A percentile compares a stretch with the other conserved stretches of the same genome.
phyloP scores from a whole-genome alignment of 495 filamentous ascomycete genomes.

The Collariella sp. region DNA sequence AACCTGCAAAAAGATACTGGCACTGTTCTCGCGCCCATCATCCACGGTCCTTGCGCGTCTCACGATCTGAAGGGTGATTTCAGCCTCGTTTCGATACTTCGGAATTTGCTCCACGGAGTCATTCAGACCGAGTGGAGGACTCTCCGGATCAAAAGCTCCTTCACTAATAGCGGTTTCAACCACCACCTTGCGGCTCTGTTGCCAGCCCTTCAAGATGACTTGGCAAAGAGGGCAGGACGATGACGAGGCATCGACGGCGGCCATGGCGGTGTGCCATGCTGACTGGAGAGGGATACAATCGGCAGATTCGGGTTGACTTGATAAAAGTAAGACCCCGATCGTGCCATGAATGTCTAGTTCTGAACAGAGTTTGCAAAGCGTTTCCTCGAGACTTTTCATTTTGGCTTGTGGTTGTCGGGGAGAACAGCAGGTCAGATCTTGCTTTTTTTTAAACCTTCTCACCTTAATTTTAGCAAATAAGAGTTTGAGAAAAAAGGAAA shows the following conservation, averaged over 20 bases:
- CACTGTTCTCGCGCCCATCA: not conserved
- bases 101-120: slow-evolving; percentile 10
- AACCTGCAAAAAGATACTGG: slow-evolving; percentile 1
- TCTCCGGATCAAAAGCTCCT: slow-evolving; percentile 4
- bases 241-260: slow-evolving; percentile 12
- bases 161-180: not conserved
- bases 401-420: not conserved
- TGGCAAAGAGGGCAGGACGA: slow-evolving; percentile 12
- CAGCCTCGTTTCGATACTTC: slow-evolving; percentile 5
- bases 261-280: slow-evolving; percentile 6
- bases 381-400: not conserved
- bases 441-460: no score
- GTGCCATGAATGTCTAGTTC: not conserved
- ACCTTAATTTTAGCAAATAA: no score
- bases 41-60: not conserved
- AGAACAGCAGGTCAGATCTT: no score
- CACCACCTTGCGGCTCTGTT: slow-evolving; percentile 7
- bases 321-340: not conserved
- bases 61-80: slow-evolving; percentile 1
- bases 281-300: not conserved
- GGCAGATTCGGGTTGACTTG: not conserved
- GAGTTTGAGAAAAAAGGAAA: no score
- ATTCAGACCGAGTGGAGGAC: slow-evolving; percentile 14
- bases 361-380: slow-evolving; percentile 2
- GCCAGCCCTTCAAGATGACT: slow-evolving; percentile 15